Evolutionary conservation across 192 early-diverging fungal species (phyloP), one percentile per base, ranked within the genome.

Genomic region (Dissophora globulifera): DNA sequence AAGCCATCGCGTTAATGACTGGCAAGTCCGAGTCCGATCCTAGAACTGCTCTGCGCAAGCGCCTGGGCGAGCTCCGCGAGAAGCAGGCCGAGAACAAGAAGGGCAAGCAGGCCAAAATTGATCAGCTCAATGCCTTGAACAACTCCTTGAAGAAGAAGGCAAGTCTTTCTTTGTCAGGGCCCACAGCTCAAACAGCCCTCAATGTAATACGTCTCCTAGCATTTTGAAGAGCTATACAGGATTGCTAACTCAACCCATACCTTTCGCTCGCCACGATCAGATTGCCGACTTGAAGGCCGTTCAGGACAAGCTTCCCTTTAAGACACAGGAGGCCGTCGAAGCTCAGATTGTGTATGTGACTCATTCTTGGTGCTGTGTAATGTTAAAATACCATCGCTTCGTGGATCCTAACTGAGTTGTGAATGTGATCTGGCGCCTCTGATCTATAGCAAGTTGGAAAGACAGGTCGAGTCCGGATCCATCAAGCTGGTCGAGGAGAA

Each of bases 401-500:
- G n/a, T n/a, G n/a, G n/a, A n/a, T n/a, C n/a, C n/a, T n/a, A n/a
- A n/a, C n/a, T n/a, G n/a, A n/a, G n/a, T n/a, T n/a, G n/a, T n/a
- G n/a, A n/a, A n/a, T n/a, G n/a, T n/a, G n/a, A n/a, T n/a, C 25
- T 50, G 0, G 26, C 7, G 8, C 25, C 26, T 48, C 1, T 26
- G 20, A 35, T 32, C 12, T 48, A 50, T 42, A 93, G 87, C 58
- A 84, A 91, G 52, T 72, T 90, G 66, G 93, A 97, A 78, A 84
- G 81, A 62, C 85, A 92, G 78, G 87, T 96, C 58, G 90, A 93
- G 46, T 85, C 88, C 33, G 94, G 94, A 62, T 82, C 62, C 26
- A 71, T 93, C 41, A 88, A 91, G 65, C 79, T 98, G 61, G 85
- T 92, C 48, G 95, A 96, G 52, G 96, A 98, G 82, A 95, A 94